These are phyloP conservation scores for Fusarium sp. DNA, from an alignment of 2,329 filamentous ascomycete species.

Conservation along the genomic window DNA sequence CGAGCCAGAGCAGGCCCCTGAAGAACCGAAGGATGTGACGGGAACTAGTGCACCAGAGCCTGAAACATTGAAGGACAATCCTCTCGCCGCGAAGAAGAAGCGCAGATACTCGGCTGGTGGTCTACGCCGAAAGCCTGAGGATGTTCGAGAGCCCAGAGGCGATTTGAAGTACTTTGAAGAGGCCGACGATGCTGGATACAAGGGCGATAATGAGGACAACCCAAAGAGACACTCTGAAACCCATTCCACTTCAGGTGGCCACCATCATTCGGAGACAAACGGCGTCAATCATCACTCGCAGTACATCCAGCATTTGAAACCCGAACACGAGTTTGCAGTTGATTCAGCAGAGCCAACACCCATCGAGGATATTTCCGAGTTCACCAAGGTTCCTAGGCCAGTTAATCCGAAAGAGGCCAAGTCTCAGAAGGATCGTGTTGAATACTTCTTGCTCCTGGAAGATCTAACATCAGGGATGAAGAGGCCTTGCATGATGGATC, in stretches of 20 bases:
- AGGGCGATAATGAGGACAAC: slow-evolving; percentile 66
- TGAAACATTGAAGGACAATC: slow-evolving; percentile 63
- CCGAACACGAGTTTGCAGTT: slow-evolving; percentile 48
- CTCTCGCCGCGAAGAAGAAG: slow-evolving; percentile 62
- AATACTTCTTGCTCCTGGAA: slow-evolving; percentile 93
- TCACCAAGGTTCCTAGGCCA: slow-evolving; percentile 67
- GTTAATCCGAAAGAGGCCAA: slow-evolving; percentile 84
- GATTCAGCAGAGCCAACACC: slow-evolving; percentile 57
- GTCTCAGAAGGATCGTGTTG: slow-evolving; percentile 75
- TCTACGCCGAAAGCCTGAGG: slow-evolving; percentile 78
- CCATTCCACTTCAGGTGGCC: slow-evolving; percentile 13
- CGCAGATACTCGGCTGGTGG: slow-evolving; percentile 91
- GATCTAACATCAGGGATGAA: slow-evolving; percentile 98
- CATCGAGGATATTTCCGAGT: slow-evolving; percentile 46
- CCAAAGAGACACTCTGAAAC: slow-evolving; percentile 20
- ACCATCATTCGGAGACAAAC: slow-evolving; percentile 22
- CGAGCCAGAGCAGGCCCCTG: slow-evolving; percentile 54
- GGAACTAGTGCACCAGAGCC: slow-evolving; percentile 75
- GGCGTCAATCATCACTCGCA: slow-evolving; percentile 22
- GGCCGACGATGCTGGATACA: slow-evolving; percentile 85
- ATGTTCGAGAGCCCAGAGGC: slow-evolving; percentile 78
- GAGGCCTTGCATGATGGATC: slow-evolving; percentile 93
- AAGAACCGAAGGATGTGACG: slow-evolving; percentile 66
- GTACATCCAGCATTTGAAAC: slow-evolving; percentile 52
- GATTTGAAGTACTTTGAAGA: slow-evolving; percentile 92